Base-by-base conservation (phyloP, 2,329 filamentous ascomycete genomes). In the Rutstroemia sp. region DNA sequence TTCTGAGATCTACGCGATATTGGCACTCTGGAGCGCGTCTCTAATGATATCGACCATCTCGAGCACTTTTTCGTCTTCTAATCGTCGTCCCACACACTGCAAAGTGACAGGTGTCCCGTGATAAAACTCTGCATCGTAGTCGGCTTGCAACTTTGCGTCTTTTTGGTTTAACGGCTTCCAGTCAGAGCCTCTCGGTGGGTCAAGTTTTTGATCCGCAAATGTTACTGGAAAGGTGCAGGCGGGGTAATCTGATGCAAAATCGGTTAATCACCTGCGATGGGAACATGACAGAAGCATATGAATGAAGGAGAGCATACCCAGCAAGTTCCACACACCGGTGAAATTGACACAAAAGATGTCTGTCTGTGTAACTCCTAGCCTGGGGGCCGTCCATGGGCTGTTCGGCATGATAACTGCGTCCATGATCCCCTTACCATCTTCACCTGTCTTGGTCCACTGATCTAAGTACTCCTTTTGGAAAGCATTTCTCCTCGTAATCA, bases 201-300 rank as follows among this genome's bases (percentile, higher is more conserved):
- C 74, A 0, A 74, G 42, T 2, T 58, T 57, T 61, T 73, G 71
- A 56, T 76, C 72, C 0, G 73, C 73, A 52, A 67, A 67, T 0
- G 73, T 74, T 2, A 78, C 72, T 0, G 76, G 76, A 5, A 78
- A 69, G 1, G 73, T 73, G 10, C 73, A 68, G 8, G 58, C 60
- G 16, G 64, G 65, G 46, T 69, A 67, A 56, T 70, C 68, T 64
- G 54, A 14, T 27, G 17, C 30, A 16, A 16, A 34, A 17, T 48
- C 6, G 12, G 39, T 42, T 4, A 45, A 19, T 21, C 19, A 23
- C n/a, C 39, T 34, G 9, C 12, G 30, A 12, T 34, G 30, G 30
- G 30, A 34, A 12, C 12, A 34, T 12, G 9, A 34, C 19, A n/a
- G 12, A 9, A 36, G 48, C 40, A 5, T 47, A 47, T 44, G 45